phyloP scores from a whole-genome alignment of 176 grass and related monocot genomes.

The Typha latifolia region DNA sequence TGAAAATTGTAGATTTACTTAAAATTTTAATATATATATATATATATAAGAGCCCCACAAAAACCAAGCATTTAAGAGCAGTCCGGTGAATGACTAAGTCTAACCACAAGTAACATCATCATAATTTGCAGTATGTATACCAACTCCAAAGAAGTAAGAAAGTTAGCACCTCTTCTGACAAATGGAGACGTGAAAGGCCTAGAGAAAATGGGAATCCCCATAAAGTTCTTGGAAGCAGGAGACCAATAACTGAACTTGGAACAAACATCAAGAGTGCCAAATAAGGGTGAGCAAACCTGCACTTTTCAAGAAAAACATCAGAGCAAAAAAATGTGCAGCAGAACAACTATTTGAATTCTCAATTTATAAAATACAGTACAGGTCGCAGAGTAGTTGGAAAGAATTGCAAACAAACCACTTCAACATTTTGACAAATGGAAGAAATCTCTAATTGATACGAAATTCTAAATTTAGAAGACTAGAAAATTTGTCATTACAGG shows the following conservation, averaged over 20 bases:
- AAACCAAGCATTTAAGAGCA: too few species aligned
- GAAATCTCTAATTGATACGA: too few species aligned
- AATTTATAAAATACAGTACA: background rate
- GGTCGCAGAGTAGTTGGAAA: too few species aligned
- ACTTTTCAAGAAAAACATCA: constrained; percentile 1
- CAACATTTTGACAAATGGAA: too few species aligned
- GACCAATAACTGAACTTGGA: constrained; percentile 58
- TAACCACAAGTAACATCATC: too few species aligned
- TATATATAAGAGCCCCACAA: too few species aligned
- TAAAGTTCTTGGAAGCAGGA: constrained; percentile 67
- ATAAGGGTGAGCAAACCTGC: constrained; percentile 90
- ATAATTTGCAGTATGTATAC: background rate
- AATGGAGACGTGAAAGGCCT: background rate
- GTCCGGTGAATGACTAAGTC: too few species aligned
- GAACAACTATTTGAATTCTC: background rate
- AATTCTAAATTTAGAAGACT: too few species aligned
- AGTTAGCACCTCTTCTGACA: constrained; percentile 8
- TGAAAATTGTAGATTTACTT: too few species aligned
- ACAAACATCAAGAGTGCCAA: constrained; percentile 96
- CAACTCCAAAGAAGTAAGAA: background rate
- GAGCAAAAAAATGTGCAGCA: background rate
- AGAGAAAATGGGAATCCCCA: constrained; percentile 39
- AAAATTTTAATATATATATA: too few species aligned
- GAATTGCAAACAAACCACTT: too few species aligned
- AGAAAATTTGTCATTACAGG: too few species aligned